phyloP scores from a whole-genome alignment of 2,329 filamentous ascomycete species.

The Aotearoamyces nothofagi region DNA sequence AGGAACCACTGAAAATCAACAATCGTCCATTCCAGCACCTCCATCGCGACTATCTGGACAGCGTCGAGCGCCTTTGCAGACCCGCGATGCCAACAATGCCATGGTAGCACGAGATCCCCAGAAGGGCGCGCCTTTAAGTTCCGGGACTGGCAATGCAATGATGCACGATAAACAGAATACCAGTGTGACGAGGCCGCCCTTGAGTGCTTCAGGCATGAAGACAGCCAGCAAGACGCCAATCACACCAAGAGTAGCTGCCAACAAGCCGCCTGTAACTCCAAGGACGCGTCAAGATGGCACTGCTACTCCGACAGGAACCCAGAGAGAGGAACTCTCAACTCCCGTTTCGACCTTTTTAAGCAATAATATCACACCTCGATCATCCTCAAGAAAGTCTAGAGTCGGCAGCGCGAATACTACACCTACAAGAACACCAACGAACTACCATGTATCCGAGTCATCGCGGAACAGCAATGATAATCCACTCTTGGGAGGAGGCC shows the following conservation, averaged over 20 bases:
- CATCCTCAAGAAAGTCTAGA: constrained; percentile 56
- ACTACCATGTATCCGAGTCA: constrained; percentile 15
- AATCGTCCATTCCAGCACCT: no score
- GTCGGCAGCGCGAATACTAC: constrained; percentile 55
- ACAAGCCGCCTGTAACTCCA: no score
- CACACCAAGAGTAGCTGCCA: constrained; percentile 37
- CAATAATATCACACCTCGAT: constrained; percentile 65
- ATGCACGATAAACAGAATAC: constrained; percentile 35
- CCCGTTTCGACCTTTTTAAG: constrained; percentile 40
- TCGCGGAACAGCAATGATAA: constrained; percentile 19
- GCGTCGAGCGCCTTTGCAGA: constrained; percentile 8
- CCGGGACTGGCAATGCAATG: constrained; percentile 18
- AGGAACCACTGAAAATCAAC: no score
- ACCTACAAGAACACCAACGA: constrained; percentile 42
- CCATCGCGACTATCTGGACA: no score
- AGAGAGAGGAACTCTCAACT: constrained; percentile 33
- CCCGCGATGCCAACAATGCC: constrained; percentile 26
- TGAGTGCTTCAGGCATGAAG: constrained; percentile 47
- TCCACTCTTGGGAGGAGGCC: constrained; percentile 5
- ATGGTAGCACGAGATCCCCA: constrained; percentile 22
- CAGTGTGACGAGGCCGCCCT: constrained; percentile 46
- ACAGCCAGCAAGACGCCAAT: constrained; percentile 33
- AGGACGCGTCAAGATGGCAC: constrained; percentile 22
- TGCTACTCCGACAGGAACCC: constrained; percentile 7
- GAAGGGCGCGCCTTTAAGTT: constrained; percentile 12